Percentiles rank a stretch among this genome's conserved stretches.
Evolutionary conservation across 805 yeast species (phyloP).

Genomic region (Lachancea sp.): DNA sequence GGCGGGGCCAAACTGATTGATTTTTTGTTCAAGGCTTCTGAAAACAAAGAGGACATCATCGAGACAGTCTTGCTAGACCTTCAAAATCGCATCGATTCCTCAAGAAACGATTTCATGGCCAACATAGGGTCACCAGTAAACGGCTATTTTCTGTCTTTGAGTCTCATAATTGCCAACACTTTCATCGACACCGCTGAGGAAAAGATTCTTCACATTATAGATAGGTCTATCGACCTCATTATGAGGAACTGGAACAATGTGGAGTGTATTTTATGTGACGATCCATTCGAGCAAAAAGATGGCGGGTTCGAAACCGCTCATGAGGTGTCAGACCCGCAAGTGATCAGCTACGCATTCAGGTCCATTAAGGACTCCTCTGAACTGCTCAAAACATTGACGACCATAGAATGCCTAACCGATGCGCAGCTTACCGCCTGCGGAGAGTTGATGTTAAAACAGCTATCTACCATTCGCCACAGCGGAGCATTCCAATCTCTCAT

Average conservation of each 20-base stretch:
- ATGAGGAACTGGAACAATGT: slow-evolving; percentile 32
- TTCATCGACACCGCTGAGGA: slow-evolving; percentile 9
- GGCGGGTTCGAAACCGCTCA: slow-evolving; percentile 21
- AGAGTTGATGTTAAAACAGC: slow-evolving; percentile 53
- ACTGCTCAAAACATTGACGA: slow-evolving; percentile 44
- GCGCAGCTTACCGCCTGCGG: slow-evolving; percentile 37
- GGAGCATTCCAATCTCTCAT: slow-evolving; percentile 89
- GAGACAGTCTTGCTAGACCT: slow-evolving; percentile 32
- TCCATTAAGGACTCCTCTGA: slow-evolving; percentile 68
- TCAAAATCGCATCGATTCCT: slow-evolving; percentile 30
- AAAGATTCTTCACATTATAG: background rate
- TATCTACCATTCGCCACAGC: slow-evolving; percentile 72
- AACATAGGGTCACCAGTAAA: slow-evolving; percentile 55
- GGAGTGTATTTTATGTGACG: slow-evolving; percentile 49
- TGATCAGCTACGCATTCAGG: slow-evolving; percentile 74
- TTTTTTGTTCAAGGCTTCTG: slow-evolving; percentile 39
- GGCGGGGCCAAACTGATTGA: slow-evolving; percentile 68
- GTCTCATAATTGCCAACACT: slow-evolving; percentile 36
- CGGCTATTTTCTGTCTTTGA: slow-evolving; percentile 61
- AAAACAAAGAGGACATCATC: slow-evolving; percentile 27
- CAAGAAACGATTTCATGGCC: slow-evolving; percentile 31
- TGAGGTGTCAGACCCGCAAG: slow-evolving; percentile 38
- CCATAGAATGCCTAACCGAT: slow-evolving; percentile 22
- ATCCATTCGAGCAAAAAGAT: slow-evolving; percentile 58
- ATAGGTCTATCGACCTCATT: slow-evolving; percentile 17